Conservation (phyloP, 495 filamentous ascomycete species). For the Apodospora peruviana region DNA sequence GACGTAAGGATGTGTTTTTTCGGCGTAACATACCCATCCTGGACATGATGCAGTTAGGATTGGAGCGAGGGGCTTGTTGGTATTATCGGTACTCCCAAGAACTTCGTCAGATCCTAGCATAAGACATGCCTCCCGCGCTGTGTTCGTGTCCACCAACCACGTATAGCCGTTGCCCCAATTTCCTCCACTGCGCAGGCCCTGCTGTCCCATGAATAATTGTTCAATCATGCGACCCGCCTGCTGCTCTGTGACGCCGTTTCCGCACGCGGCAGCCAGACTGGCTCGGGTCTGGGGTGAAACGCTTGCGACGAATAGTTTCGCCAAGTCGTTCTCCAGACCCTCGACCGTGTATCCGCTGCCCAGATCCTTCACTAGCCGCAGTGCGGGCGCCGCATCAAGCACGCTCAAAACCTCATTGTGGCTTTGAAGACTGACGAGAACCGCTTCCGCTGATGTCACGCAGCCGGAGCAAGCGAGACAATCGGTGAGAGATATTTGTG, state of each 20-base stretch:
- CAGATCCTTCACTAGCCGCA: conserved; percentile 28
- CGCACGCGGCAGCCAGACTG: conserved; percentile 77
- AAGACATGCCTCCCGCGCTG: conserved; percentile 68
- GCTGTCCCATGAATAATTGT: conserved; percentile 66
- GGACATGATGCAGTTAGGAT: conserved; percentile 89
- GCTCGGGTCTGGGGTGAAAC: conserved; percentile 87
- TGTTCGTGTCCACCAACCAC: conserved; percentile 84
- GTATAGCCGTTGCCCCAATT: conserved; percentile 70
- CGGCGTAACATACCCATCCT: conserved; percentile 97
- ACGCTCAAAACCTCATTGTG: conserved; percentile 83
- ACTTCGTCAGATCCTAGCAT: conserved; percentile 79
- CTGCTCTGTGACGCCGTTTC: conserved; percentile 62
- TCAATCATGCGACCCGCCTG: conserved; percentile 77
- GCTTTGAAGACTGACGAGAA: conserved; percentile 86
- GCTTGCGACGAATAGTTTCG: conserved; percentile 79
- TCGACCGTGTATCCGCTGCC: conserved; percentile 23
- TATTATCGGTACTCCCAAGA: conserved; percentile 14
- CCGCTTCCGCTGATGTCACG: conserved; percentile 93
- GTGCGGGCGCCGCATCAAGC: conserved; percentile 60
- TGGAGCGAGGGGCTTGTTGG: conserved; percentile 46
- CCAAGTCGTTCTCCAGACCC: conserved; percentile 35
- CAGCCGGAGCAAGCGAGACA: conserved; percentile 97
- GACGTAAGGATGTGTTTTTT: conserved; percentile 92
- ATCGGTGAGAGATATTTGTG: conserved; percentile 93
- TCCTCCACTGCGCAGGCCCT: conserved; percentile 64